These are phyloP conservation scores for Termitomyces sp. DNA, from an alignment of 768 basidiomycete species.

Conservation along the genomic window DNA sequence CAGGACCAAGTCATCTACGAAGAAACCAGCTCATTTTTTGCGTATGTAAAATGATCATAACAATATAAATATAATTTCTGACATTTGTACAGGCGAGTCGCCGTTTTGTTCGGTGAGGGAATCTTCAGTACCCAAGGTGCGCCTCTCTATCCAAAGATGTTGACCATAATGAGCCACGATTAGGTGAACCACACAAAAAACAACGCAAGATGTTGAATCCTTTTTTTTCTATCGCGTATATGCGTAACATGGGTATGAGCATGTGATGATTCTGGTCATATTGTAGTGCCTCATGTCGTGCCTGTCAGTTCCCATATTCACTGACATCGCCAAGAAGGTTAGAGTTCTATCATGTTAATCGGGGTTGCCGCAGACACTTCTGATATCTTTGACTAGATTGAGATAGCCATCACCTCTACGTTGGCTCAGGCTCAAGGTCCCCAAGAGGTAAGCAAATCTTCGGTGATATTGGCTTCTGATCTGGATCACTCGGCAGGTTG, in stretches of 20 bases:
- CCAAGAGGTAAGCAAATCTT: slow-evolving; percentile 4
- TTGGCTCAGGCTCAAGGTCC: background rate
- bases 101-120: background rate
- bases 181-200: slow-evolving; percentile 8
- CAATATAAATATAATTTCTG: background rate
- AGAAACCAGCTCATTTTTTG: background rate
- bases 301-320: slow-evolving; percentile 8
- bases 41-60: background rate
- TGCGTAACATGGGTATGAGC: slow-evolving; percentile 6
- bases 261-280: background rate
- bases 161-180: background rate
- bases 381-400: background rate
- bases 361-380: background rate
- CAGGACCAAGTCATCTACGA: slow-evolving; percentile 5
- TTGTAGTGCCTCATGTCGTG: background rate
- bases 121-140: slow-evolving; percentile 2
- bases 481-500: slow-evolving; percentile 5
- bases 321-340: slow-evolving; percentile 12
- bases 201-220: slow-evolving; percentile 11
- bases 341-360: too few relatives aligned
- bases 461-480: background rate
- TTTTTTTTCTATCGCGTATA: slow-evolving; percentile 7
- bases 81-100: background rate
- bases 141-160: background rate
- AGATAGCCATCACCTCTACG: background rate